Evolutionary conservation across 140 eudicot species (phyloP), one percentile per base, ranked within the genome.

Genomic region (Senecio squalidus): DNA sequence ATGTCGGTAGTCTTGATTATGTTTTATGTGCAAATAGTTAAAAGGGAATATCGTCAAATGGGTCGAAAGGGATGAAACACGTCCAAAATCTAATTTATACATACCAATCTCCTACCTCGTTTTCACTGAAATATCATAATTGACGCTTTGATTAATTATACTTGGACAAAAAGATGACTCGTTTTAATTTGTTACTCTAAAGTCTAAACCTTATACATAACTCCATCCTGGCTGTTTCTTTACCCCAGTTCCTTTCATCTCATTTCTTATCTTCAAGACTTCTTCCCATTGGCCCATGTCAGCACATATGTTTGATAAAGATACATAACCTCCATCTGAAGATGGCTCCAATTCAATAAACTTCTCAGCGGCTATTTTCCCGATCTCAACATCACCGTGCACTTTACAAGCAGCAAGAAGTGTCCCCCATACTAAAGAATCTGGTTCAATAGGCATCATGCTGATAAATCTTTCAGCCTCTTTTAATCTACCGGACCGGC

Each of bases 181-280:
- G 43, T 36, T 9, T 15, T 36, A 36, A 36, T 34, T 14, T 14
- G 14, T 1, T 11, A 34, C 41, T 23, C 27, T 17, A 25, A 53
- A 4, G 15, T 34, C 16, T 14, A 25, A 26, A 28, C 25, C 31
- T 67, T 70, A 82, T 25, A 80, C 60, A 61, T 29, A 72, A 74
- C 95, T 90, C 97, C 94, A 80, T 22, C 94, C 97, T 14, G 82
- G 79, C 41, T 90, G 90, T 78, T 90, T 90, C 66, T 38, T 71
- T 41, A 76, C 22, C 59, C 90, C 79, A 55, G 71, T 69, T 47
- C 74, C 90, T 75, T 69, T 76, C 87, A 90, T 78, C 53, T 59
- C 77, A 55, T 62, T 62, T 70, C 97, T 74, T 10, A 90, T 63
- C 64, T 70, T 61, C 62, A 78, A 17, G 3, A 80, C 95, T 27